Conservation (phyloP, 2,329 filamentous ascomycete species). For the Cordyceps militaris region DNA sequence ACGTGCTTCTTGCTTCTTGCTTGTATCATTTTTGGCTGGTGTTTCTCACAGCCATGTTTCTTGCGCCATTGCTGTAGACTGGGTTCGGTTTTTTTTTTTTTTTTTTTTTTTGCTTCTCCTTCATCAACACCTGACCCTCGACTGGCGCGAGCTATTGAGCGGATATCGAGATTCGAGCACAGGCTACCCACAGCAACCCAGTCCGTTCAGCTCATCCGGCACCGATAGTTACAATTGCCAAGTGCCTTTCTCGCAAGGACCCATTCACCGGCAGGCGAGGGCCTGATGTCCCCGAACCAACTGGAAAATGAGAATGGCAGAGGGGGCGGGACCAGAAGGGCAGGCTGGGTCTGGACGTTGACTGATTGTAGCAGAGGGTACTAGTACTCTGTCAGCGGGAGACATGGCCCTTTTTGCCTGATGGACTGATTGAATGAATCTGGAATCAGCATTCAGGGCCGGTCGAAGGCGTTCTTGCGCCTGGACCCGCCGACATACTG, state of each 20-base stretch:
- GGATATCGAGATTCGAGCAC: conserved; percentile 2
- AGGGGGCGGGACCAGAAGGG: not conserved
- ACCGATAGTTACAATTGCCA: not conserved
- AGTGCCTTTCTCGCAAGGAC: not conserved
- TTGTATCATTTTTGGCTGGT: no score
- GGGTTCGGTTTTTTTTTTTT: no score
- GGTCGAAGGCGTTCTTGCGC: not conserved
- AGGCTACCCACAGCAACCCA: not conserved
- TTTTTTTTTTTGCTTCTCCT: no score
- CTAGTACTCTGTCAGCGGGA: not conserved
- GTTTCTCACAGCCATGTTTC: no score
- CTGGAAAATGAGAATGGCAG: not conserved
- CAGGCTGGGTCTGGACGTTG: not conserved
- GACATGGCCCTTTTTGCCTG: not conserved
- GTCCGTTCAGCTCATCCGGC: not conserved
- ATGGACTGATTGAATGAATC: no score
- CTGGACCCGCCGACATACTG: not conserved
- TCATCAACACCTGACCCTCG: no score
- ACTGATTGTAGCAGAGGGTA: not conserved
- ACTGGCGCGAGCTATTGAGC: not conserved
- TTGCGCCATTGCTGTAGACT: no score
- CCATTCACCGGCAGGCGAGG: not conserved
- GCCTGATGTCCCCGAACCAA: not conserved
- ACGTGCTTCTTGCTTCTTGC: no score
- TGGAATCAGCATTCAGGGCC: no score